Percentiles rank a stretch among this genome's conserved stretches.
Evolutionary conservation across 805 yeast species (phyloP).

Genomic region (Ogataea henricii): DNA sequence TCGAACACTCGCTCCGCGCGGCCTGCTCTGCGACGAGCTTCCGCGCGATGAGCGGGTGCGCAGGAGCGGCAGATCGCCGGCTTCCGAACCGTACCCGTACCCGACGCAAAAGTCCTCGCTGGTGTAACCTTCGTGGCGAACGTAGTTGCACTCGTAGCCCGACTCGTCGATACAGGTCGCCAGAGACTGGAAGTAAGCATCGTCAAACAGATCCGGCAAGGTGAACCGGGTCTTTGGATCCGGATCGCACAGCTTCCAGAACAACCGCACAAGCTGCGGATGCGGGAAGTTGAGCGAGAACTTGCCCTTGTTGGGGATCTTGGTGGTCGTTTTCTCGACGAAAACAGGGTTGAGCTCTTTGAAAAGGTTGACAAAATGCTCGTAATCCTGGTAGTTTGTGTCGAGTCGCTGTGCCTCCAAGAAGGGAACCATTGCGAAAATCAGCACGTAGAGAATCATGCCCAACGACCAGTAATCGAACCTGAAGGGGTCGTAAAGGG

Average conservation of each 20-base stretch:
- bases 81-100: conserved; percentile 5
- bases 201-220: conserved; percentile 54
- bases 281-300: conserved; percentile 25
- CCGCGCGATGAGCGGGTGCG: not conserved
- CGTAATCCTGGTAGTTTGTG: conserved; percentile 57
- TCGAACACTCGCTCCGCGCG: not conserved
- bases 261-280: conserved; percentile 23
- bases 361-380: conserved; percentile 33
- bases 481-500: conserved; percentile 54
- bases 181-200: conserved; percentile 62
- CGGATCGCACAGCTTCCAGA: conserved; percentile 77
- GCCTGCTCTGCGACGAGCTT: not conserved
- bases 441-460: conserved; percentile 60
- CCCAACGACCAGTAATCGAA: conserved; percentile 80
- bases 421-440: conserved; percentile 64
- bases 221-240: conserved; percentile 53
- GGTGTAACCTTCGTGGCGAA: conserved; percentile 16
- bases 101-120: conserved; percentile 4
- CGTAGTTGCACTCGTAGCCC: conserved; percentile 28
- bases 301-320: conserved; percentile 50
- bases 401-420: conserved; percentile 47
- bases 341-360: conserved; percentile 48
- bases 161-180: conserved; percentile 61
- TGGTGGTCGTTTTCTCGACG: conserved; percentile 54
- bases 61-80: not conserved